Base-by-base conservation (phyloP, 805 yeast genomes). In the Sungouiella blattae region DNA sequence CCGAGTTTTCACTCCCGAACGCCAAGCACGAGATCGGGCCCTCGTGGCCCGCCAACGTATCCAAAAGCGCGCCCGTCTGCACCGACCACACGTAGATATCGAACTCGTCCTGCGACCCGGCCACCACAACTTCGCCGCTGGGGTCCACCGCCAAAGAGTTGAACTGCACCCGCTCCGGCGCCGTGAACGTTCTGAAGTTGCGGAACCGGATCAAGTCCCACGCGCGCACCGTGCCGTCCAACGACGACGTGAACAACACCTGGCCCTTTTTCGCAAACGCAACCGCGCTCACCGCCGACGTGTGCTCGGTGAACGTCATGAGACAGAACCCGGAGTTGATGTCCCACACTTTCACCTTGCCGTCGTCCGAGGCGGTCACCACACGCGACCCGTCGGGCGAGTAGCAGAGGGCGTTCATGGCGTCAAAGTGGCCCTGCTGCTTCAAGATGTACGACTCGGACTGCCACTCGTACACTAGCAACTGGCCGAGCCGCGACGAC, bases 381-480 rank as follows among this genome's bases (percentile, higher is more conserved):
- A 91, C 73, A 49, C 87, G 74, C 2, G 95, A 76, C 1, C 98
- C 98, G 65, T 93, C 98, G 0, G 97, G 96, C 0, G 97, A 87
- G 52, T 93, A 93, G 22, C 83, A 77, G 29, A 93, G 56, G 11
- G 87, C 72, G 53, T 87, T 91, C 58, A 88, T 77, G 0, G 96
- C 71, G 58, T 93, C 98, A 54, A 86, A 91, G 62, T 93, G 98
- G 16, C 98, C 97, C 62, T 93, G 98, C 57, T 93, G 98, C 56
- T 91, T 89, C 46, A 93, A 68, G 30, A 93, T 83, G 55, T 91
- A 93, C 0, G 96, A 86, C 58, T 93, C 98, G 4, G 95, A 85
- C 64, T 93, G 96, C 98, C 98, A 93, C 69, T 93, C 98, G 69
- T 95, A 93, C 0, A 93, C 98, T 38, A 93, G 64, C 40, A 93